A percentile compares a stretch with the other conserved stretches of the same genome.
Conservation (phyloP, 2,329 filamentous ascomycete species). For the Penicillium polonicum region DNA sequence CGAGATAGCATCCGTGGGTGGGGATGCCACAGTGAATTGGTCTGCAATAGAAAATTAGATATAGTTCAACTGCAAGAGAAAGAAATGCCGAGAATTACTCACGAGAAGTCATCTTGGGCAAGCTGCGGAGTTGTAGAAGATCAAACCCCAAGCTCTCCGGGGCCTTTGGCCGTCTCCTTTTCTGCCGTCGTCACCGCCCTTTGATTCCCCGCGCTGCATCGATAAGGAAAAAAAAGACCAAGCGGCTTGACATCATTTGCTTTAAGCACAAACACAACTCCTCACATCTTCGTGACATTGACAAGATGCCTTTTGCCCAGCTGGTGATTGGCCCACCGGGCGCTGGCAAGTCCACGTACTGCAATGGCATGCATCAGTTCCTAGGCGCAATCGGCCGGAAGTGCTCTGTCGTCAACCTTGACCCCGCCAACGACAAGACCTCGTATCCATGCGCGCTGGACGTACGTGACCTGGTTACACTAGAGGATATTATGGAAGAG, state of each 20-base stretch:
- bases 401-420: constrained; percentile 92
- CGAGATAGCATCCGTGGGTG: constrained; percentile 84
- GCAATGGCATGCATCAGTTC: constrained; percentile 99
- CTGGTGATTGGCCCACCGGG: constrained; percentile 92
- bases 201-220: constrained; percentile 24
- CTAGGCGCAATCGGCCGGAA: constrained; percentile 92
- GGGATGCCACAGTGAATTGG: constrained; percentile 79
- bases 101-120: constrained; percentile 45
- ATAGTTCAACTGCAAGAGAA: not conserved
- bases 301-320: constrained; percentile 62
- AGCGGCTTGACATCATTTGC: constrained; percentile 3
- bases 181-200: constrained; percentile 36
- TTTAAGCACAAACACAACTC: not conserved
- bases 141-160: constrained; percentile 24
- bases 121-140: constrained; percentile 17
- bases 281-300: not conserved
- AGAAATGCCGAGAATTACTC: constrained; percentile 21
- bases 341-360: constrained; percentile 95
- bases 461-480: constrained; percentile 80
- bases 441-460: constrained; percentile 88
- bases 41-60: constrained; percentile 35
- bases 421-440: constrained; percentile 92
- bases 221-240: constrained; percentile 23
- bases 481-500: constrained; percentile 93
- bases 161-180: constrained; percentile 25